Evolutionary conservation across 2,329 filamentous ascomycete genomes (phyloP).

Genomic region (Fusarium redolens): DNA sequence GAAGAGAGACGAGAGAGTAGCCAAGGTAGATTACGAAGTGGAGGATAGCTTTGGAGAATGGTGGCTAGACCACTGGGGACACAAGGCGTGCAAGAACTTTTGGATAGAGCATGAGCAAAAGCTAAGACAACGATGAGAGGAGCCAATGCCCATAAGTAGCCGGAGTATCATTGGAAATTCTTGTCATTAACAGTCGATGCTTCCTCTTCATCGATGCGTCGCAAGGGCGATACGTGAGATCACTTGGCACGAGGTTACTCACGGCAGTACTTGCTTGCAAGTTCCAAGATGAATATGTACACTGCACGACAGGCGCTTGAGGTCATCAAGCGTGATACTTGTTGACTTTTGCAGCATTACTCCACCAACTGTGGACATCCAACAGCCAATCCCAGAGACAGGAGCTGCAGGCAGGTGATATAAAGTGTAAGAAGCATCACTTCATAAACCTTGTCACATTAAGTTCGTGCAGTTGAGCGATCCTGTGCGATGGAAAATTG

Average conservation of each 20-base stretch:
- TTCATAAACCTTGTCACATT: neutral
- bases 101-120: constrained; percentile 82
- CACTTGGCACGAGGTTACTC: neutral
- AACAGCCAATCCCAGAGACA: constrained; percentile 18
- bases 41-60: constrained; percentile 96
- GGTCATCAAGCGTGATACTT: constrained; percentile 12
- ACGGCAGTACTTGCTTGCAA: neutral
- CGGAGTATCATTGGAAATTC: neutral
- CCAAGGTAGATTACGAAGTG: constrained; percentile 78
- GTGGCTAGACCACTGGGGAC: constrained; percentile 93
- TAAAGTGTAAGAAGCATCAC: constrained; percentile 11
- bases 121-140: constrained; percentile 72
- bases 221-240: neutral
- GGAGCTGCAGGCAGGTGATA: constrained; percentile 10
- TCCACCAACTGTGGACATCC: constrained; percentile 18
- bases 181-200: neutral
- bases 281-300: neutral
- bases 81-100: constrained; percentile 82
- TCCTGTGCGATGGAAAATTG: neutral
- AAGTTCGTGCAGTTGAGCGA: neutral
- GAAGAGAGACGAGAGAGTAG: constrained; percentile 85
- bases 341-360: constrained; percentile 17
- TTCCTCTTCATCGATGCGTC: neutral
- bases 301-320: constrained; percentile 9
- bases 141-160: neutral